Percentiles rank a stretch among this genome's conserved stretches.
Conservation (phyloP, 2,329 filamentous ascomycete species). For the Talaromyces sp. region DNA sequence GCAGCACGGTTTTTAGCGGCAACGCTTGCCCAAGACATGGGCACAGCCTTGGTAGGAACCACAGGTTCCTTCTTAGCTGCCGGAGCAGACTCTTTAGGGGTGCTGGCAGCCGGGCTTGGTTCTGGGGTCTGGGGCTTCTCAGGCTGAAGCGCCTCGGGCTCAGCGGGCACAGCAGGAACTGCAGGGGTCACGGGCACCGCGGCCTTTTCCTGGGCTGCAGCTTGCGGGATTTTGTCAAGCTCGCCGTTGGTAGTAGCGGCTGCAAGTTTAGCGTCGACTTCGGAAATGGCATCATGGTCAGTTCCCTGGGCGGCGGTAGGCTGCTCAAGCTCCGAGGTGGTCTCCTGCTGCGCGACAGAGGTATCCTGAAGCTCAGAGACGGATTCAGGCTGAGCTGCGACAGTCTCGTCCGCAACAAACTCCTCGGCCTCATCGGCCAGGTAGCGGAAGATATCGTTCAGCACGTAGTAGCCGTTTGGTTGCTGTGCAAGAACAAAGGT, state of each 20-base stretch:
- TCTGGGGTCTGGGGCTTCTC: constrained; percentile 64
- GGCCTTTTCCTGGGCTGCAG: constrained; percentile 18
- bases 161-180: constrained; percentile 30
- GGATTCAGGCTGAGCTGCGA: constrained; percentile 20
- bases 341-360: constrained; percentile 29
- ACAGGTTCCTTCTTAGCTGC: constrained; percentile 51
- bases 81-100: constrained; percentile 38
- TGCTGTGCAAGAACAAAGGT: constrained; percentile 96
- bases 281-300: constrained; percentile 43
- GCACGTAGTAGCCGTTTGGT: constrained; percentile 93
- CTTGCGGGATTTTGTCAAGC: constrained; percentile 32
- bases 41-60: constrained; percentile 46
- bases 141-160: constrained; percentile 38
- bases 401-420: constrained; percentile 43
- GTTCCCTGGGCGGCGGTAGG: constrained; percentile 32
- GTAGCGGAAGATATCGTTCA: constrained; percentile 97
- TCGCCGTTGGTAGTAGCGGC: constrained; percentile 45
- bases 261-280: constrained; percentile 73
- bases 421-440: constrained; percentile 72
- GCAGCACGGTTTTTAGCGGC: constrained; percentile 43
- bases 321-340: constrained; percentile 39
- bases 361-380: constrained; percentile 23
- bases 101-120: constrained; percentile 52
- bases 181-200: constrained; percentile 16
- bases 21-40: constrained; percentile 63